phyloP scores from a whole-genome alignment of 306 rosid genomes.

The Crataegus laevigata region DNA sequence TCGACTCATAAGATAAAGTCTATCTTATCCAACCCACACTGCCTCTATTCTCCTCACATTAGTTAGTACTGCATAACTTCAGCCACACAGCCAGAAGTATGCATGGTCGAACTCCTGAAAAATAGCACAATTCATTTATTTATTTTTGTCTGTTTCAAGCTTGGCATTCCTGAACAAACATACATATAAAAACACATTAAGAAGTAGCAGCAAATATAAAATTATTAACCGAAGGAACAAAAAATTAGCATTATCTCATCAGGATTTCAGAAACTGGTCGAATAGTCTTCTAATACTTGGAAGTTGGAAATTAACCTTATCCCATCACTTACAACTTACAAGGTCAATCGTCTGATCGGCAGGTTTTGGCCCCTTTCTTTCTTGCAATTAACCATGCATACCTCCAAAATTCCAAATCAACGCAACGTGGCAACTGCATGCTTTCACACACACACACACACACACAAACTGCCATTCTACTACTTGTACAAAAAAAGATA shows the following conservation, averaged over 20 bases:
- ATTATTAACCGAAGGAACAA: neutral
- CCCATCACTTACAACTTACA: neutral
- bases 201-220: neutral
- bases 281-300: neutral
- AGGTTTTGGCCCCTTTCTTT: neutral
- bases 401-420: neutral
- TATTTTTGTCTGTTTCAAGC: neutral
- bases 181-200: neutral
- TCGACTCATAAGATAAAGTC: neutral
- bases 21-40: neutral
- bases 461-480: too few species aligned
- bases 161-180: neutral
- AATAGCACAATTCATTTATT: neutral
- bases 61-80: neutral
- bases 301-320: conserved; percentile 7
- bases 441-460: too few species aligned
- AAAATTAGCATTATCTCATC: neutral
- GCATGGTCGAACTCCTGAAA: neutral
- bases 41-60: conserved; percentile 11
- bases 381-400: neutral
- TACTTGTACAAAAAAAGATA: too few species aligned
- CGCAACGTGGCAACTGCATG: too few species aligned
- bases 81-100: conserved; percentile 4
- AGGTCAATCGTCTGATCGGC: neutral
- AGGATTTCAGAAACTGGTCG: neutral